Conservation (phyloP, 352 stramenopile genomes). For the Phytophthora hibernalis region DNA sequence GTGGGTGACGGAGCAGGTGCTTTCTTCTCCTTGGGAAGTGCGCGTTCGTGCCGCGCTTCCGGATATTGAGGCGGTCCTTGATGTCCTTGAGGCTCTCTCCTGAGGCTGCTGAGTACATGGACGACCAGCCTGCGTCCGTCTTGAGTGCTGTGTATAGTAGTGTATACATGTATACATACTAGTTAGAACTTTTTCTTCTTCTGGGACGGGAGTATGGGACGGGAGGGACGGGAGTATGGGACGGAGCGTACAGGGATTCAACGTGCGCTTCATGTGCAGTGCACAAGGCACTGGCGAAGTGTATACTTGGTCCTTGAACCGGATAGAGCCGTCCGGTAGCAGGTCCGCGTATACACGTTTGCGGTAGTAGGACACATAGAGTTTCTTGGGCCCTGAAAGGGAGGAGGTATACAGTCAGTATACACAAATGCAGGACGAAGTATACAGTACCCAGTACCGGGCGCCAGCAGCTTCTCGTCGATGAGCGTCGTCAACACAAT, state of each 20-base stretch:
- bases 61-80: constrained; percentile 77
- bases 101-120: constrained; percentile 72
- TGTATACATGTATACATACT: neutral
- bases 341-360: constrained; percentile 82
- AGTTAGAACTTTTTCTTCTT: neutral
- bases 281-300: constrained; percentile 73
- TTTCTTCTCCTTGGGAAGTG: constrained; percentile 72
- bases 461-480: constrained; percentile 68
- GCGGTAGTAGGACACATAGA: constrained; percentile 87
- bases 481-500: constrained; percentile 72
- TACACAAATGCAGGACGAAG: neutral
- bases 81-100: constrained; percentile 84
- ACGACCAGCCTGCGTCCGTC: constrained; percentile 82
- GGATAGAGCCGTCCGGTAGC: constrained; percentile 76
- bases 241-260: constrained; percentile 68
- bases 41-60: constrained; percentile 68
- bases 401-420: neutral
- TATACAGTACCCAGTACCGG: constrained; percentile 46
- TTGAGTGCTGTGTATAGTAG: constrained; percentile 53
- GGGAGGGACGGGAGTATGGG: constrained; percentile 5
- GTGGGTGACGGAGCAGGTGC: constrained; percentile 30
- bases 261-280: constrained; percentile 83
- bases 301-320: constrained; percentile 82
- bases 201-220: constrained; percentile 13
- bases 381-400: constrained; percentile 61